These are phyloP conservation scores for Ogataea thermomethanolica DNA, from an alignment of 805 yeast genomes.

Conservation along the genomic window DNA sequence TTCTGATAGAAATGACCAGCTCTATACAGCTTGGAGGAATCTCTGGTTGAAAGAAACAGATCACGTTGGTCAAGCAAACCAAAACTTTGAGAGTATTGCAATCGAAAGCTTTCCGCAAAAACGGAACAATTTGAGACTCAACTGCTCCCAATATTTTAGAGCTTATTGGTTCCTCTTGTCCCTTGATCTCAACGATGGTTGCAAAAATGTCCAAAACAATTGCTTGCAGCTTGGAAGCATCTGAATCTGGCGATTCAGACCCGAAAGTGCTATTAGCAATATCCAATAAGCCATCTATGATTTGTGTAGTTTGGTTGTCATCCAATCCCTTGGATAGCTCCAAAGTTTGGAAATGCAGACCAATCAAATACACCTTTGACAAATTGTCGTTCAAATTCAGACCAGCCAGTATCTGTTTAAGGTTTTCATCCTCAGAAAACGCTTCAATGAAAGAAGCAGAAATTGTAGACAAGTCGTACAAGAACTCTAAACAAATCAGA, in stretches of 20 bases:
- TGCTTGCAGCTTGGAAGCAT: conserved; percentile 61
- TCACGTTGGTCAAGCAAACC: conserved; percentile 66
- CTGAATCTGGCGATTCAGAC: conserved; percentile 32
- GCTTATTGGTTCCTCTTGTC: conserved; percentile 16
- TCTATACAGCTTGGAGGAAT: conserved; percentile 19
- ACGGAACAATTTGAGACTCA: conserved; percentile 17
- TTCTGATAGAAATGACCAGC: conserved; percentile 9
- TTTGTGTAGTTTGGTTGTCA: conserved; percentile 22
- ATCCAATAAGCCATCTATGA: conserved; percentile 29
- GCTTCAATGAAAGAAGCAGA: conserved; percentile 26
- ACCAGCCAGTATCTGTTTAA: conserved; percentile 11
- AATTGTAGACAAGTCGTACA: conserved; percentile 31
- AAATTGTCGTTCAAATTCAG: conserved; percentile 12
- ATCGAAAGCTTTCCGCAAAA: conserved; percentile 42
- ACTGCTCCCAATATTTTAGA: conserved; percentile 15
- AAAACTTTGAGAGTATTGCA: conserved; percentile 54
- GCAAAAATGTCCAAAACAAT: conserved; percentile 72
- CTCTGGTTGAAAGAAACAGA: conserved; percentile 35
- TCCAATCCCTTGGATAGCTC: conserved; percentile 27
- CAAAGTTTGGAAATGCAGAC: conserved; percentile 30
- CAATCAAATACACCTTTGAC: conserved; percentile 26
- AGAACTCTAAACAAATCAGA: conserved; percentile 23
- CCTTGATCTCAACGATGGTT: conserved; percentile 59
- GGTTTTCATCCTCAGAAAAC: conserved; percentile 16
- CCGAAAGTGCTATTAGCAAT: conserved; percentile 27